phyloP scores from a whole-genome alignment of 2,329 filamentous ascomycete species.

The Alternaria atra region DNA sequence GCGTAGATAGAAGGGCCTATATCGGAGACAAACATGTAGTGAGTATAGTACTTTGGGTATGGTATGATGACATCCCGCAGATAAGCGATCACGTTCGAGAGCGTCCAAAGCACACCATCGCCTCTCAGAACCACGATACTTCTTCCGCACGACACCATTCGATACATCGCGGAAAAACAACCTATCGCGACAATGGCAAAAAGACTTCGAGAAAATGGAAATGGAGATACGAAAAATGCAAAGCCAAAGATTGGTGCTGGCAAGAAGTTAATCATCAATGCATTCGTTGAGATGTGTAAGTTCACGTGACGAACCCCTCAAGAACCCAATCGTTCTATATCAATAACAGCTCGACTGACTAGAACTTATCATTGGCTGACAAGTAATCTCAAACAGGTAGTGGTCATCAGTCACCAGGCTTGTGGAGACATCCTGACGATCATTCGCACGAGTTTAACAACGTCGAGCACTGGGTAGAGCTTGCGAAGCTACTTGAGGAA shows the following conservation, averaged over 20 bases:
- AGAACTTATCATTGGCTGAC: neutral
- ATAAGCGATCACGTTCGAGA: conserved; percentile 42
- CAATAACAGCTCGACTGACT: neutral
- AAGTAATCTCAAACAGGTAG: conserved; percentile 27
- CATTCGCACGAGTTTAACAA: conserved; percentile 65
- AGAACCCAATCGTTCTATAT: neutral
- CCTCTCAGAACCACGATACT: conserved; percentile 13
- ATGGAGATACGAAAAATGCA: conserved; percentile 27
- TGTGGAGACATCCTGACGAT: conserved; percentile 72
- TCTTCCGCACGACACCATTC: conserved; percentile 30
- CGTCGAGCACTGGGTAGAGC: conserved; percentile 49
- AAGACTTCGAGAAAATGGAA: conserved; percentile 16
- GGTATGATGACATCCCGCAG: conserved; percentile 6
- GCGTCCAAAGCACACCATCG: conserved; percentile 40
- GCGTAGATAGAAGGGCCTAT: conserved; percentile 10
- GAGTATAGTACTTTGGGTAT: neutral
- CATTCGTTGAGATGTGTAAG: conserved; percentile 55
- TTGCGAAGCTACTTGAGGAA: conserved; percentile 51
- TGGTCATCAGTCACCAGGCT: conserved; percentile 59
- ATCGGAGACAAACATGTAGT: conserved; percentile 18
- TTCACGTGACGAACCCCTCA: conserved; percentile 8
- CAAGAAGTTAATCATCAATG: conserved; percentile 53
- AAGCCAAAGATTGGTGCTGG: conserved; percentile 25
- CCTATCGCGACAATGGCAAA: conserved; percentile 15
- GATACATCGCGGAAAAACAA: conserved; percentile 10